phyloP scores from a whole-genome alignment of 352 stramenopile species.

The Globisporangium middletonii region DNA sequence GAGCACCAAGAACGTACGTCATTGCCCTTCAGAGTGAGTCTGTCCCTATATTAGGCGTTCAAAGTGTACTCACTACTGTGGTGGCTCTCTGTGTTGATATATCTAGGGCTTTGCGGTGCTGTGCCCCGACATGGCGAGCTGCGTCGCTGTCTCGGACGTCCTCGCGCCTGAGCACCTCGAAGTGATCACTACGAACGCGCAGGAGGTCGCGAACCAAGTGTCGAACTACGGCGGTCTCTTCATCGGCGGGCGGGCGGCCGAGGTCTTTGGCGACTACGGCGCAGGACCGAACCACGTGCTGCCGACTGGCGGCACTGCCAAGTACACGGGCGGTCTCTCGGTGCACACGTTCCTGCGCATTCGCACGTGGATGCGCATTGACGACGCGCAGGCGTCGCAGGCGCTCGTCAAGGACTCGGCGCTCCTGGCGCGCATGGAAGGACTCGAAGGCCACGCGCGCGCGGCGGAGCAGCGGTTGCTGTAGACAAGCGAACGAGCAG shows the following conservation, averaged over 20 bases:
- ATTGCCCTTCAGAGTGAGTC: neutral
- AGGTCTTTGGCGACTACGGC: slow-evolving; percentile 97
- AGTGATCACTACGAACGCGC: slow-evolving; percentile 87
- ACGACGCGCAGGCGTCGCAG: slow-evolving; percentile 80
- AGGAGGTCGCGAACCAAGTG: slow-evolving; percentile 76
- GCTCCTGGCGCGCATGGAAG: slow-evolving; percentile 90
- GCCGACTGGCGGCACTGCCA: slow-evolving; percentile 94
- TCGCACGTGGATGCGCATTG: slow-evolving; percentile 97
- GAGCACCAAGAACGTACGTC: slow-evolving; percentile 50
- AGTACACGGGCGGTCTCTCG: slow-evolving; percentile 96
- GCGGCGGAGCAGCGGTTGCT: slow-evolving; percentile 76
- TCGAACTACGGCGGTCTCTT: slow-evolving; percentile 92
- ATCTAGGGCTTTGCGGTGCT: slow-evolving; percentile 69
- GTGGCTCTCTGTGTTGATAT: neutral
- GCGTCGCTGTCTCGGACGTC: slow-evolving; percentile 83
- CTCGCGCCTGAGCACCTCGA: slow-evolving; percentile 86
- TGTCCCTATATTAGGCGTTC: neutral
- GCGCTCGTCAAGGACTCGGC: slow-evolving; percentile 92
- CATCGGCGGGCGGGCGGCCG: slow-evolving; percentile 91
- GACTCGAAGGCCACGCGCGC: slow-evolving; percentile 75
- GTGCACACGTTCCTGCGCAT: slow-evolving; percentile 99
- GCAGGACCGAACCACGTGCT: slow-evolving; percentile 99
- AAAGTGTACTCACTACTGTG: too few relatives aligned
- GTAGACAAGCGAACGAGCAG: slow-evolving; percentile 16
- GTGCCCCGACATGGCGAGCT: slow-evolving; percentile 58